phyloP scores from a whole-genome alignment of 2,329 filamentous ascomycete genomes.

The Colletotrichum sidae region DNA sequence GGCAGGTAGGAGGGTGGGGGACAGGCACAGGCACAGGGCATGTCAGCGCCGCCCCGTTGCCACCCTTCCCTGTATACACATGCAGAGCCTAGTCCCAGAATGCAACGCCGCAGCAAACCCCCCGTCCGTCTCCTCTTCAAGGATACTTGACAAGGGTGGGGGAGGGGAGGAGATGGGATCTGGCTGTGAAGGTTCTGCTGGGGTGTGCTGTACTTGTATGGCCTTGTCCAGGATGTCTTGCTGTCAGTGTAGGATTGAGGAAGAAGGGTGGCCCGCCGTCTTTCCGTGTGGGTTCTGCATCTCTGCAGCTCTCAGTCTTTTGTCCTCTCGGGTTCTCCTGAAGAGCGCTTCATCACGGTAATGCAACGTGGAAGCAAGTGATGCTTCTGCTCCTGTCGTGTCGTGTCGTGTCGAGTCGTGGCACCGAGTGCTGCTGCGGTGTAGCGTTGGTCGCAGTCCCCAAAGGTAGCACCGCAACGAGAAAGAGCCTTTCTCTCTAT shows the following conservation, averaged over 20 bases:
- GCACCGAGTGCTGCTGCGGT: too few relatives aligned
- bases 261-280: slow-evolving; percentile 2
- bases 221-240: slow-evolving; percentile 24
- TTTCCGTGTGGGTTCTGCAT: slow-evolving; percentile 20
- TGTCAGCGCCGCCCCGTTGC: slow-evolving; percentile 26
- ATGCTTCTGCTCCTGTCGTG: too few relatives aligned
- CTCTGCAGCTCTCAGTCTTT: not conserved
- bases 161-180: slow-evolving; percentile 23
- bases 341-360: too few relatives aligned
- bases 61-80: slow-evolving; percentile 27
- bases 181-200: slow-evolving; percentile 21
- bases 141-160: slow-evolving; percentile 25
- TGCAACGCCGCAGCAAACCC: slow-evolving; percentile 32
- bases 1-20: not conserved
- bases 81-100: slow-evolving; percentile 33
- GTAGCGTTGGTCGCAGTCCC: too few relatives aligned
- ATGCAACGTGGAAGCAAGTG: too few relatives aligned
- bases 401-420: too few relatives aligned
- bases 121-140: slow-evolving; percentile 33
- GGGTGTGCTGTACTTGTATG: slow-evolving; percentile 15
- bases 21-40: slow-evolving; percentile 8
- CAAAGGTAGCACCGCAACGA: too few relatives aligned
- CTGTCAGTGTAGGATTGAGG: slow-evolving; percentile 20
- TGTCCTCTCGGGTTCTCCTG: not conserved
- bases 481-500: too few relatives aligned